phyloP scores from a whole-genome alignment of 192 early-diverging fungal genomes.

The Rhizophlyctis rosea region DNA sequence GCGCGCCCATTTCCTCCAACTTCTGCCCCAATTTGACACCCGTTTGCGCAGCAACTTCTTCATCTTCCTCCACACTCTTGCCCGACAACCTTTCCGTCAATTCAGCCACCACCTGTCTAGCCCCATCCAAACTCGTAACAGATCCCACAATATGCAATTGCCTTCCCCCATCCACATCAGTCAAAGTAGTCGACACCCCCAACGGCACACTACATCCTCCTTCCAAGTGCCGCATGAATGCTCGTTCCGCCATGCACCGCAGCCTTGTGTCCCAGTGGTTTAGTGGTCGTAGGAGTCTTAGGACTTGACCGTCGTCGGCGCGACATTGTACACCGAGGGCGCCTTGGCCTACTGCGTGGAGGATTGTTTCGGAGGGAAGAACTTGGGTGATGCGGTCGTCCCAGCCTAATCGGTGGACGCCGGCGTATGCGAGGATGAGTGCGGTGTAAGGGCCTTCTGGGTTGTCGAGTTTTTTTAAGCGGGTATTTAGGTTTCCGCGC shows the following conservation, averaged over 20 bases:
- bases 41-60: constrained; percentile 33
- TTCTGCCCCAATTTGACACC: constrained; percentile 43
- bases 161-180: constrained; percentile 14
- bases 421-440: constrained; percentile 83
- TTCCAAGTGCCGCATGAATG: constrained; percentile 80
- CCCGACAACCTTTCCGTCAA: constrained; percentile 6
- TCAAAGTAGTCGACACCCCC: constrained; percentile 62
- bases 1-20: constrained; percentile 52
- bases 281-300: constrained; percentile 57
- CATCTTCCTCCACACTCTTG: constrained; percentile 8
- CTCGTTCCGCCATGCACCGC: constrained; percentile 75
- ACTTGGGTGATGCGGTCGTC: constrained; percentile 68
- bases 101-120: constrained; percentile 55
- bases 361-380: constrained; percentile 55
- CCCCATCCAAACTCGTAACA: constrained; percentile 78
- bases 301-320: constrained; percentile 51
- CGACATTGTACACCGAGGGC: constrained; percentile 84
- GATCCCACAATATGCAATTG: constrained; percentile 56
- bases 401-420: constrained; percentile 70
- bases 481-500: constrained; percentile 82
- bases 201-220: constrained; percentile 96
- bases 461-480: constrained; percentile 83
- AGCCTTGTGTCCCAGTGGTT: constrained; percentile 64
- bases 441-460: constrained; percentile 65
- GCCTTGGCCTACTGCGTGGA: constrained; percentile 93